Base-by-base conservation (phyloP, 441 rosid genomes). In the Hypseocharis bilobata region DNA sequence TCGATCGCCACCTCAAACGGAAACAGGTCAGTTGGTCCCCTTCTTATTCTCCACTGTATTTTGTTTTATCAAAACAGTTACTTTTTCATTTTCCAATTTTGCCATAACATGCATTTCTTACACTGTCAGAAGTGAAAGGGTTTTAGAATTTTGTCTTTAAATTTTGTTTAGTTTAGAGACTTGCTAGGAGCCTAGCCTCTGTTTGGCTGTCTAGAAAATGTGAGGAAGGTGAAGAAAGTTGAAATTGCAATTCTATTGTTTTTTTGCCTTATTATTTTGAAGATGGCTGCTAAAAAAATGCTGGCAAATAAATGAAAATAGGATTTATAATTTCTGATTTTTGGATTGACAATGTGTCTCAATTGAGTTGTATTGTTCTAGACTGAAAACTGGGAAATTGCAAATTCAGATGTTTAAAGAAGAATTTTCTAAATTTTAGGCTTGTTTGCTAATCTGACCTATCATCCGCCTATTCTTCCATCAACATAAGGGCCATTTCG, bases 1-100 rank as follows among this genome's bases (percentile, higher is more conserved):
- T 93, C 70, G 92, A 91, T 67, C 97, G 97, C 64, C 79, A 88
- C 47, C 86, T 93, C 79, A 93, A 93, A 72, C 84, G 92, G 70
- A 78, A 70, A 76, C 99, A 91, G 59, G 98, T 92, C 59, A 69
- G 63, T 4, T 47, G 52, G 65, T n/a, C n/a, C n/a, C n/a, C n/a
- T n/a, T n/a, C n/a, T n/a, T 51, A 67, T n/a, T 55, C 60, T 36
- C 2, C 11, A 16, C 11, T 40, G 25, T 32, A 2, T 4, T 1
- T 55, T 11, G 29, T 13, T 23, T 25, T 23, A 0, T 55, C 52
- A 16, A 45, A 45, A 17, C 20, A 45, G 14, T 17, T 2, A 30
- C 6, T 10, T 55, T 26, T 11, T 16, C 13, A 0, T 4, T 3
- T 17, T 56, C 11, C 30, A 22, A 38, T 16, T 42, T 27, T 28